A percentile compares a stretch with the other conserved stretches of the same genome.
These are phyloP conservation scores for Starmera stellimalicola DNA, from an alignment of 1,139 yeast genomes.

Conservation along the genomic window DNA sequence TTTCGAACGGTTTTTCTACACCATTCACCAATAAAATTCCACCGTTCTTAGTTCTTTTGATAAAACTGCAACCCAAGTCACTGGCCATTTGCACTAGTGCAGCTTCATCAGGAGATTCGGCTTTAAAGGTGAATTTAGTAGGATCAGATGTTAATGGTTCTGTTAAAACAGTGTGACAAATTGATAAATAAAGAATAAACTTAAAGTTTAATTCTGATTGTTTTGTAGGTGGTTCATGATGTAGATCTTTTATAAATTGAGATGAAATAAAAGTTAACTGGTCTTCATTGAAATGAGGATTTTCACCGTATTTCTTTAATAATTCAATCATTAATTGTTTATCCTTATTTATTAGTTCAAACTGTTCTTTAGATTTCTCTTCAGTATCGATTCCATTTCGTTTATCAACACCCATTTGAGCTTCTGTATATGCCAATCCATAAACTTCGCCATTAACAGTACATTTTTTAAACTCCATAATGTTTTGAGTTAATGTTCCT, in stretches of 20 bases:
- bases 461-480: constrained; percentile 94
- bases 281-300: constrained; percentile 46
- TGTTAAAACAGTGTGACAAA: constrained; percentile 91
- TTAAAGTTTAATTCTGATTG: constrained; percentile 66
- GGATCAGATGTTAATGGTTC: constrained; percentile 54
- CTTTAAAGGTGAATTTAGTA: constrained; percentile 58
- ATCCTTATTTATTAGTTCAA: constrained; percentile 52
- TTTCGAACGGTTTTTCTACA: constrained; percentile 54
- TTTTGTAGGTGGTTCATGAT: constrained; percentile 34
- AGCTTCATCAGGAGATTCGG: constrained; percentile 97
- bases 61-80: constrained; percentile 80
- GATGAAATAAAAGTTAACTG: constrained; percentile 75
- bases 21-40: constrained; percentile 72
- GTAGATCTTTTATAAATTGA: constrained; percentile 38
- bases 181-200: constrained; percentile 80
- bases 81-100: constrained; percentile 92
- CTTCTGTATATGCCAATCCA: constrained; percentile 94
- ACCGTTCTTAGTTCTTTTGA: constrained; percentile 66
- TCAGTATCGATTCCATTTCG: constrained; percentile 78
- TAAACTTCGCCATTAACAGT: constrained; percentile 77
- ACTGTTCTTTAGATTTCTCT: constrained; percentile 57
- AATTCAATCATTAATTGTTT: constrained; percentile 54
- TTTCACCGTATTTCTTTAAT: constrained; percentile 37
- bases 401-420: constrained; percentile 84
- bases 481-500: constrained; percentile 91